Base-by-base conservation (phyloP, 2,329 filamentous ascomycete species). In the Zopfia rhizophila region DNA sequence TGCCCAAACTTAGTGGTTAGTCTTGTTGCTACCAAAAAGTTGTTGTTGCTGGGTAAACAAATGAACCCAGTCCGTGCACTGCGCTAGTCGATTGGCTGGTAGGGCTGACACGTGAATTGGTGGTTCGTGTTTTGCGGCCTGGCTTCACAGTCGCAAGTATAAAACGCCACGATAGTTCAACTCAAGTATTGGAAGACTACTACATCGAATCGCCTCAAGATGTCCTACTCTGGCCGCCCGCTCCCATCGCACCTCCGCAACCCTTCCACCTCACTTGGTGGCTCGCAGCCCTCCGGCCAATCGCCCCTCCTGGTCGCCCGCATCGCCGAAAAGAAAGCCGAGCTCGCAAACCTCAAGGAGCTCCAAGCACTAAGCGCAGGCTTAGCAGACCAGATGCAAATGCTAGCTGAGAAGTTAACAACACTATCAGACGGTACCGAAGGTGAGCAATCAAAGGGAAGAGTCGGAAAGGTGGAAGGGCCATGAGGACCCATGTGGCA, bases 281-380 rank as follows among this genome's bases (percentile, higher is more conserved):
- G 59, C 42, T 73, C 58, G 19, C 78, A 38, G 68, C 58, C 53
- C 18, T 28, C 72, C 4, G 81, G 84, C 35, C 87, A 90, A 69
- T 89, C 89, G 1, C 83, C 88, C 1, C 82, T 84, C 18, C 78
- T 94, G 12, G 75, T 89, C 39, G 84, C 88, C 31, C 87, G 90
- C 54, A 91, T 95, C 66, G 85, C 89, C 54, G 90, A 94, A 75
- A 95, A 95, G 78, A 91, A 89, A 71, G 84, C 86, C 41, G 90
- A 95, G 70, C 80, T 95, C 5, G 88, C 91, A 59, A 89, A 86
- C 61, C 78, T 94, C 46, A 88, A 84, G 65, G 86, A 94, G 69
- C 75, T 95, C 38, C 83, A 89, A 57, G 87, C 91, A 61, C 79
- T 95, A 32, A 93, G 89, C 60, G 88, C 87, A 16, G 88, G 87